These are phyloP conservation scores for Globisporangium nagaii DNA, from an alignment of 352 stramenopile species.

Conservation along the genomic window DNA sequence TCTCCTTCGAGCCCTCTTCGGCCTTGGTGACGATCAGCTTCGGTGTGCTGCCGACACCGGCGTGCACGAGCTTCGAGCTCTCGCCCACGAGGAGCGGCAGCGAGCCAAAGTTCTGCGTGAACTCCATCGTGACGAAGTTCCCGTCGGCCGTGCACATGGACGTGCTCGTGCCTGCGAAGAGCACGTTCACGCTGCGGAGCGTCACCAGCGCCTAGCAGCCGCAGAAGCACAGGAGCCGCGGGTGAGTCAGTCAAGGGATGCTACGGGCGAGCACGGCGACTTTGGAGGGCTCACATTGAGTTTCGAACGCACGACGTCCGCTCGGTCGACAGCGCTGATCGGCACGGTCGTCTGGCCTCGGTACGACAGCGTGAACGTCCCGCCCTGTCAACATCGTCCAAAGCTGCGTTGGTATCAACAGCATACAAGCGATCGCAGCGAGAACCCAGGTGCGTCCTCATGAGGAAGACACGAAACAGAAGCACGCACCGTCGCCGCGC, in stretches of 20 bases:
- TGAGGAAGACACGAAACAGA: too few species aligned
- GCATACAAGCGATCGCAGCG: too few species aligned
- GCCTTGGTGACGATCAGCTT: constrained; percentile 44
- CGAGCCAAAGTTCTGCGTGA: constrained; percentile 73
- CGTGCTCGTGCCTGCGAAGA: constrained; percentile 51
- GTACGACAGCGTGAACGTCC: constrained; percentile 68
- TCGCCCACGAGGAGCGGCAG: constrained; percentile 77
- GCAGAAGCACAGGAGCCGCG: not conserved
- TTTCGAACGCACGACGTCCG: constrained; percentile 57
- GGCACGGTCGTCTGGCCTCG: constrained; percentile 55
- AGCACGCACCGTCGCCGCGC: constrained; percentile 45
- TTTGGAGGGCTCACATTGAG: constrained; percentile 40
- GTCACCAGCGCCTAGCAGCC: constrained; percentile 41
- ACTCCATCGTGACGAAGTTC: constrained; percentile 71
- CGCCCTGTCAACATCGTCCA: too few species aligned
- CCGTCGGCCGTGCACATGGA: constrained; percentile 59
- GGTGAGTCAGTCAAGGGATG: not conserved
- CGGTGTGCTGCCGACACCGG: constrained; percentile 39
- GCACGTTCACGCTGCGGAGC: constrained; percentile 44
- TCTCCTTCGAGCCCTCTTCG: constrained; percentile 88
- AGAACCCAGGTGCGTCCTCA: too few species aligned
- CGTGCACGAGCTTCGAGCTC: constrained; percentile 43
- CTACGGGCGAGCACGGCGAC: too few species aligned
- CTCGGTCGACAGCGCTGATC: constrained; percentile 55
- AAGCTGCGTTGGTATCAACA: too few species aligned